A percentile compares a stretch with the other conserved stretches of the same genome.
These are phyloP conservation scores for Acer negundo DNA, from an alignment of 345 rosid genomes.

Conservation along the genomic window DNA sequence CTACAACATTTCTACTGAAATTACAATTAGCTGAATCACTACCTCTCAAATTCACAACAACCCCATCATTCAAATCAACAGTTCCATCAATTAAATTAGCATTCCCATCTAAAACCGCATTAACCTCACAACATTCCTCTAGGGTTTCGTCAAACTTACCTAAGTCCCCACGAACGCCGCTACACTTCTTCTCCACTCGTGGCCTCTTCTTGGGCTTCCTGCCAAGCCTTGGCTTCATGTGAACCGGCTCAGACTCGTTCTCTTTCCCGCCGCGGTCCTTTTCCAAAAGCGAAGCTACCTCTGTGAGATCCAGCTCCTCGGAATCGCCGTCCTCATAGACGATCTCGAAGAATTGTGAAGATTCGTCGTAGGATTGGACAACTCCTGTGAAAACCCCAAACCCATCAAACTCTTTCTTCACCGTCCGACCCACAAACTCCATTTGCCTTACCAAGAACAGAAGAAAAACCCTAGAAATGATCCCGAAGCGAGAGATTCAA, in stretches of 20 bases:
- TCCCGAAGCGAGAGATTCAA: neutral
- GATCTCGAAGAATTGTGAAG: constrained; percentile 59
- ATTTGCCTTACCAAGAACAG: constrained; percentile 13
- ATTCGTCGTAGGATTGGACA: constrained; percentile 58
- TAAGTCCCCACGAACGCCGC: constrained; percentile 19
- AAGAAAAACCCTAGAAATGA: neutral
- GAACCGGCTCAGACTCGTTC: constrained; percentile 26
- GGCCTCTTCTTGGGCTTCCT: constrained; percentile 54
- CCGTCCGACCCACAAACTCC: constrained; percentile 71
- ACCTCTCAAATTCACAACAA: constrained; percentile 31
- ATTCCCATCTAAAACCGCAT: neutral
- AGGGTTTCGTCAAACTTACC: constrained; percentile 30
- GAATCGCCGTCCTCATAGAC: constrained; percentile 61
- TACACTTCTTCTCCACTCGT: constrained; percentile 35
- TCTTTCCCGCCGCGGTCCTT: constrained; percentile 17
- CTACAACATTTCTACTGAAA: constrained; percentile 40
- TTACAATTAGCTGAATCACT: constrained; percentile 31
- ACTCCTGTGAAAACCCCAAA: constrained; percentile 47
- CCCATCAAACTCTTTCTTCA: constrained; percentile 56
- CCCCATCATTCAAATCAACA: constrained; percentile 22
- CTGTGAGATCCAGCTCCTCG: constrained; percentile 55
- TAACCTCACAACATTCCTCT: constrained; percentile 31
- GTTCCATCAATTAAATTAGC: constrained; percentile 49
- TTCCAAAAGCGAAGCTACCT: constrained; percentile 43
- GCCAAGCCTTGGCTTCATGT: constrained; percentile 40